Base-by-base conservation (phyloP, 192 early-diverging fungal species). In the Mortierella claussenii region DNA sequence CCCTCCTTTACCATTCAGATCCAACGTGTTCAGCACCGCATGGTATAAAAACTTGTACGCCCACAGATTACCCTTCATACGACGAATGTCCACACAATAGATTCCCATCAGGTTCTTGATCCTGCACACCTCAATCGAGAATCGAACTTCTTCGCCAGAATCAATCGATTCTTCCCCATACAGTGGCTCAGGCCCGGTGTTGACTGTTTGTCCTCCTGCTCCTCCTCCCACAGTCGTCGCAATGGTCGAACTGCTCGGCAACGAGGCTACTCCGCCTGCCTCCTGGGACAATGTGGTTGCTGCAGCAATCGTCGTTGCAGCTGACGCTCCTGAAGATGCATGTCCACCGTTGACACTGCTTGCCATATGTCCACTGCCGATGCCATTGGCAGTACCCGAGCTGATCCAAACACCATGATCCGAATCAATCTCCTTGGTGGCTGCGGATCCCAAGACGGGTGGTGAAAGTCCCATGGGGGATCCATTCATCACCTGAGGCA, bases 101-200 rank as follows among this genome's bases (percentile, higher is more conserved):
- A 93, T 82, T 48, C 88, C 88, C 55, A 80, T 86, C 50, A 98
- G 75, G 75, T 97, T 96, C 82, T 94, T 93, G 81, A 98, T 92
- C 67, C 87, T 88, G 82, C 95, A 95, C 30, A 98, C 69, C 84
- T 96, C 95, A n/a, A 98, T 89, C 17, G 89, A 86, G 80, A 97
- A 90, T 17, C 90, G 89, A 21, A 98, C 85, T 80, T 97, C 95
- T 36, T 92, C 94, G 26, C 90, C 90, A 17, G 83, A 81, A 64
- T 89, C 88, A n/a, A 85, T 68, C 2, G 65, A 62, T 20, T 81
- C 74, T 50, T 89, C 86, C 4, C 88, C 88, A 44, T 87, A 87
- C 7, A 87, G 52, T 3, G 85, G 61, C 27, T 71, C 71, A 0
- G 69, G 76, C 42, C 73, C 73, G 27, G 63, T 67, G 27, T 63